A percentile compares a stretch with the other conserved stretches of the same genome.
These are phyloP conservation scores for Phytophthora cryptogea DNA, from an alignment of 352 stramenopile species.

Conservation along the genomic window DNA sequence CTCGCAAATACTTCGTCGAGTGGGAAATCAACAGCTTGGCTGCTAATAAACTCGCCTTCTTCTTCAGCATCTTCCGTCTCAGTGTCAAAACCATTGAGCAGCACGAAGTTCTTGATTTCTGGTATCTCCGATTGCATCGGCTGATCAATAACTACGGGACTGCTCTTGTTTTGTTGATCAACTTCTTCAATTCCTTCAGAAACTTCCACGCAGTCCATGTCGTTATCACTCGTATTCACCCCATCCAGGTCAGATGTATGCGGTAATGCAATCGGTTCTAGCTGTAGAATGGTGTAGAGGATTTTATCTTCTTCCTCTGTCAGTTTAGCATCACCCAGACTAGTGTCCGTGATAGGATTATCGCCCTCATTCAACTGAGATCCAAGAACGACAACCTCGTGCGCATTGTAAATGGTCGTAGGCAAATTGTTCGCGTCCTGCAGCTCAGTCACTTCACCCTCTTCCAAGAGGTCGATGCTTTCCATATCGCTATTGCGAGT, in stretches of 20 bases:
- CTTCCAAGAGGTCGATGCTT: slow-evolving; percentile 14
- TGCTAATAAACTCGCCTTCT: not conserved
- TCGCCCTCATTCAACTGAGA: not conserved
- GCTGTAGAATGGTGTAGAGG: not conserved
- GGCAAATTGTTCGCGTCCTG: not conserved
- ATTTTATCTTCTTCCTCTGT: not conserved
- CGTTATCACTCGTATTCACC: not conserved
- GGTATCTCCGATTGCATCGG: not conserved
- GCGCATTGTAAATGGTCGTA: not conserved
- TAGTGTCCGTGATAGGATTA: not conserved
- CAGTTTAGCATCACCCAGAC: not conserved
- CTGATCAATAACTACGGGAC: not conserved
- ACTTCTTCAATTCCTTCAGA: not conserved
- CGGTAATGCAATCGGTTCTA: not conserved
- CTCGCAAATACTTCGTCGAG: not conserved
- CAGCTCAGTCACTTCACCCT: not conserved
- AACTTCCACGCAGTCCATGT: not conserved
- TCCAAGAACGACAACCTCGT: not conserved
- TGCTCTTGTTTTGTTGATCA: not conserved
- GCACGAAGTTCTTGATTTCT: not conserved
- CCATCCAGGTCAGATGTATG: not conserved
- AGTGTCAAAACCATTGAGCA: not conserved
- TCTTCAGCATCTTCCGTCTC: not conserved
- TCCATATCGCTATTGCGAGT: not conserved
- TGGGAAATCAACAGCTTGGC: not conserved